These are phyloP conservation scores for Cochlearia excelsa DNA, from an alignment of 345 rosid genomes.

Conservation along the genomic window DNA sequence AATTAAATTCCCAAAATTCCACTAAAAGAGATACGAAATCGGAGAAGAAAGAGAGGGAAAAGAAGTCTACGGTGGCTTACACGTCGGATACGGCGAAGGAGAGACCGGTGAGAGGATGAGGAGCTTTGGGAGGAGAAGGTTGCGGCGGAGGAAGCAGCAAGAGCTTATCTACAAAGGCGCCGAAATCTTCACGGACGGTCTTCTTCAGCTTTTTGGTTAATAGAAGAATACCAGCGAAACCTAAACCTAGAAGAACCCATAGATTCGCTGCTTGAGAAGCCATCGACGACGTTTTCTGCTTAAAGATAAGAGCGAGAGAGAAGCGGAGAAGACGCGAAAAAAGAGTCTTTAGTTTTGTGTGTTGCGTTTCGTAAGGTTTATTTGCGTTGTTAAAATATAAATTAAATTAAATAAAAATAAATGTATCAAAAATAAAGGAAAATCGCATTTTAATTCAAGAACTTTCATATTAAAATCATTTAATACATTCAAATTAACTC, in stretches of 20 bases:
- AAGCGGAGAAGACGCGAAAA: constrained; percentile 27
- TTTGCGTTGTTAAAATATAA: background rate
- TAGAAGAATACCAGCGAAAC: constrained; percentile 73
- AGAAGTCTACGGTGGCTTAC: constrained; percentile 35
- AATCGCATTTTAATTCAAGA: no score
- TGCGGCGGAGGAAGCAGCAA: constrained; percentile 91
- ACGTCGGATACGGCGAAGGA: constrained; percentile 81
- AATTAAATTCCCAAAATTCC: background rate
- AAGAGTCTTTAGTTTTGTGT: constrained; percentile 23
- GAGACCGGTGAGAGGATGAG: constrained; percentile 88
- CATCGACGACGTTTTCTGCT: constrained; percentile 39
- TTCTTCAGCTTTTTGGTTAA: constrained; percentile 64
- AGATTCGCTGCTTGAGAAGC: constrained; percentile 69
- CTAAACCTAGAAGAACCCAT: constrained; percentile 82
- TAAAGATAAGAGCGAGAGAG: constrained; percentile 22
- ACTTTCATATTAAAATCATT: no score
- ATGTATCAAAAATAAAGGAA: no score
- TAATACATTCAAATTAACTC: no score
- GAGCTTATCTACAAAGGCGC: constrained; percentile 79
- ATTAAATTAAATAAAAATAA: no score
- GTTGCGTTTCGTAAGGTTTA: constrained; percentile 18
- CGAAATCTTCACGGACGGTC: constrained; percentile 68
- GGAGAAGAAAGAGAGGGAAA: constrained; percentile 14
- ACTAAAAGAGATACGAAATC: background rate
- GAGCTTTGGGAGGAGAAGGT: constrained; percentile 97